These are phyloP conservation scores for Boletus nobilissimus DNA, from an alignment of 1,284 basidiomycete species.

Conservation along the genomic window DNA sequence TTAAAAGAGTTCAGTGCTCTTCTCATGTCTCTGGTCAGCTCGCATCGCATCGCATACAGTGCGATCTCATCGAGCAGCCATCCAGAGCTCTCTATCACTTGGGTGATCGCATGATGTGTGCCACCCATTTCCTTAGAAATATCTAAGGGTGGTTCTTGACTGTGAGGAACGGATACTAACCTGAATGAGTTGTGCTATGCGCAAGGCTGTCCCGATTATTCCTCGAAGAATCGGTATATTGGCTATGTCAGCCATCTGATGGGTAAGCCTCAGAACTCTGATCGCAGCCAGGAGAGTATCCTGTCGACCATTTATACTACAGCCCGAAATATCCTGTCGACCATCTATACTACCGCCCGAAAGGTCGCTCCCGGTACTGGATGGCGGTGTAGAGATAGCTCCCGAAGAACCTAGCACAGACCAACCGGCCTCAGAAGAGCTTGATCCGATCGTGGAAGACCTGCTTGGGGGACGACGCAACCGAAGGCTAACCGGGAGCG, in stretches of 20 bases:
- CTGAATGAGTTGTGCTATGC: constrained; percentile 26
- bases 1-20: constrained; percentile 14
- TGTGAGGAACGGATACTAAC: constrained; percentile 3
- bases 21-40: constrained; percentile 7
- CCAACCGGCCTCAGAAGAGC: not conserved
- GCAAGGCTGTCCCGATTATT: constrained; percentile 25
- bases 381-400: not conserved
- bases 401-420: not conserved
- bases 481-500: not conserved
- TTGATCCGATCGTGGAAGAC: constrained; percentile 1
- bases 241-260: constrained; percentile 28
- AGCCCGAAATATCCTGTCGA: no score
- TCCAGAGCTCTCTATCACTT: constrained; percentile 31
- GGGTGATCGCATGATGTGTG: constrained; percentile 30
- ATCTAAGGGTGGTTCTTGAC: not conserved
- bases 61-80: constrained; percentile 34
- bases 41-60: not conserved
- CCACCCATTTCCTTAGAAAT: constrained; percentile 28
- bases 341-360: constrained; percentile 19
- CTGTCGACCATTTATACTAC: not conserved
- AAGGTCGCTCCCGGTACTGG: constrained; percentile 3
- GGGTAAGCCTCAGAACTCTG: constrained; percentile 18
- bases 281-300: constrained; percentile 21
- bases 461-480: not conserved
- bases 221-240: constrained; percentile 23